Base-by-base conservation (phyloP, 805 yeast species). In the Schwanniomyces yamadae region DNA sequence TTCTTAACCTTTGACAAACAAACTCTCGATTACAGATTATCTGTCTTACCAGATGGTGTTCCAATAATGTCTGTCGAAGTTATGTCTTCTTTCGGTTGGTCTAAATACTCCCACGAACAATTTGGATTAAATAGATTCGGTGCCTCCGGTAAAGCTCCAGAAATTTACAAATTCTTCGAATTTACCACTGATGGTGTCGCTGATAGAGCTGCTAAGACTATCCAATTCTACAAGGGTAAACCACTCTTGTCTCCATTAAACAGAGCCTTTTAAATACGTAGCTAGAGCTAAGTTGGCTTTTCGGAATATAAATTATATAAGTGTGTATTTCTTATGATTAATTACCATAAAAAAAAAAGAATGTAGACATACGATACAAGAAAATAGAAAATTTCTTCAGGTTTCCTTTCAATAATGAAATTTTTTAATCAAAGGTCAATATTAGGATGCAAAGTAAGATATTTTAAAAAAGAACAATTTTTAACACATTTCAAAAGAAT, bases 101-200 rank as follows among this genome's bases (percentile, higher is more conserved):
- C 82, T 55, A 85, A 82, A 69, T 93, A 89, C 75, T 79, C 97
- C 41, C 99, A 93, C 73, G 95, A 85, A 75, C 95, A 89, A 67
- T 87, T 91, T 57, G 96, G 97, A 70, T 75, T 93, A 59, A 80
- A 88, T 79, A 80, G 87, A 73, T 93, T 93, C 62, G 99, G 99
- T 78, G 93, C 90, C 44, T 89, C 97, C 42, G 99, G 95, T 63
- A 84, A 86, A 64, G 93, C 83, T 59, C 66, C 69, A 40, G 87
- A 84, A 46, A 77, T 91, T 44, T 93, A 81, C 82, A 78, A 86
- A 68, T 71, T 58, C 73, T 86, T 91, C 54, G 96, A 78, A 50
- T 93, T 93, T 76, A 89, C 95, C 38, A 83, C 91, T 45, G 96
- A 87, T 63, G 96, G 95, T 50, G 74, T 93, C 64, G 91, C 95